Evolutionary conservation across 495 filamentous ascomycete species (phyloP).

Genomic region (Talaromyces wortmannii): DNA sequence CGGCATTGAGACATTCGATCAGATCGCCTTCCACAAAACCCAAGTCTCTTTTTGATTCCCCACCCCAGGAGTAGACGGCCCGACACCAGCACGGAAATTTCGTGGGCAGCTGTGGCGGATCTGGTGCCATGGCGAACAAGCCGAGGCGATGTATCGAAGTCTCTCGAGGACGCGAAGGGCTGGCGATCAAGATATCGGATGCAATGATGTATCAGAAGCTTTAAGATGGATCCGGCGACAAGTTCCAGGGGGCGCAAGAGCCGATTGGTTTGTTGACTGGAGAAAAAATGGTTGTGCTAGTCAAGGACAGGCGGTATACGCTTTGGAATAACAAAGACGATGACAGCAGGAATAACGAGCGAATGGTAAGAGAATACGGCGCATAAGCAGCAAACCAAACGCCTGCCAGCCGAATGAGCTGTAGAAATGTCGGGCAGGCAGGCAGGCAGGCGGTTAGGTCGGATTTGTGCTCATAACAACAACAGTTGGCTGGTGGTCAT

Average conservation of each 20-base stretch:
- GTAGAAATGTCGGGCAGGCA: background rate
- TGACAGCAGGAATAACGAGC: background rate
- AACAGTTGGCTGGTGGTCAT: background rate
- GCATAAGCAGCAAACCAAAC: background rate
- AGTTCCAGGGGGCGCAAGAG: background rate
- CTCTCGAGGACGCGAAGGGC: background rate
- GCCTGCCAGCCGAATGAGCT: background rate
- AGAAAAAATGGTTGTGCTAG: background rate
- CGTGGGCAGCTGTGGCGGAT: conserved; percentile 63
- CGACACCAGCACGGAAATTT: conserved; percentile 95
- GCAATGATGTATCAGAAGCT: background rate
- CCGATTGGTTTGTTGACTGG: background rate
- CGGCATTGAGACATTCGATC: conserved; percentile 96
- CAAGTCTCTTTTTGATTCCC: conserved; percentile 90
- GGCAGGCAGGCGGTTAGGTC: background rate
- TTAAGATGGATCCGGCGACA: background rate
- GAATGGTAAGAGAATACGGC: background rate
- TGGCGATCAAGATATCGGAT: no score
- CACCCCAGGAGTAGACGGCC: conserved; percentile 94
- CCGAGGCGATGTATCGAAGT: background rate
- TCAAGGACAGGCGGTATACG: background rate
- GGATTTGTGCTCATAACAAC: no score
- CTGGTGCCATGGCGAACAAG: conserved; percentile 42
- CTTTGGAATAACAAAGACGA: background rate
- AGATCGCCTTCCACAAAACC: conserved; percentile 96